Evolutionary conservation across 306 rosid species (phyloP).

Genomic region (Casuarina equisetifolia): DNA sequence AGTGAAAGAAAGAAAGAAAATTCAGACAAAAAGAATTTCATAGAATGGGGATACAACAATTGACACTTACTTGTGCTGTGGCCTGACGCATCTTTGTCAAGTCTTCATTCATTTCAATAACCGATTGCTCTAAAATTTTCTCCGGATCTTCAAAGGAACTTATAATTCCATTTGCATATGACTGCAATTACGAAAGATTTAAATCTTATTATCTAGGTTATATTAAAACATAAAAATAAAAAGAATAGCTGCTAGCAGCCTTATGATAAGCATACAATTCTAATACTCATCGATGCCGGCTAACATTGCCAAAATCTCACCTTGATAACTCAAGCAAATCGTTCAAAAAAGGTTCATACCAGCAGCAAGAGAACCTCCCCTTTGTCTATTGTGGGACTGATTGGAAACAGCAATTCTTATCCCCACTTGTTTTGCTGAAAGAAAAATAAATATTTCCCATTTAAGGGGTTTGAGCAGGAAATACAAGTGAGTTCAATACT

Average conservation of each 20-base stretch:
- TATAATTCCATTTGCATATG: constrained; percentile 87
- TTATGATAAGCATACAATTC: constrained; percentile 29
- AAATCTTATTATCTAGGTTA: constrained; percentile 25
- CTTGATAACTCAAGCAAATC: constrained; percentile 88
- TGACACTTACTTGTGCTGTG: constrained; percentile 78
- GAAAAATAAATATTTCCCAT: neutral
- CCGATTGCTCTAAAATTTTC: constrained; percentile 93
- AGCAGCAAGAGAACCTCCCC: constrained; percentile 77
- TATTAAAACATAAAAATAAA: neutral
- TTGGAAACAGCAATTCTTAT: constrained; percentile 41
- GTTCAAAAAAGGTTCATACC: constrained; percentile 83
- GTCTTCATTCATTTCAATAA: constrained; percentile 94
- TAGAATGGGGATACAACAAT: neutral
- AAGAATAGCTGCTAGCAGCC: constrained; percentile 10
- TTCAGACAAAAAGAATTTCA: neutral
- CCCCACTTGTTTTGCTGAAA: constrained; percentile 46
- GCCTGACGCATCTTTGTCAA: constrained; percentile 98
- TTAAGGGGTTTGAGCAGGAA: neutral
- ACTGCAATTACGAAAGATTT: constrained; percentile 54
- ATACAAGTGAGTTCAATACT: neutral
- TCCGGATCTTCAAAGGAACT: constrained; percentile 96
- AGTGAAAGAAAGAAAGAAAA: constrained; percentile 1
- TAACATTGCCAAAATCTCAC: constrained; percentile 37
- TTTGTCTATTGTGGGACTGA: constrained; percentile 32
- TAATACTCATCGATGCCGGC: neutral